phyloP scores from a whole-genome alignment of 345 rosid genomes.

The Carallia pectinifolia region DNA sequence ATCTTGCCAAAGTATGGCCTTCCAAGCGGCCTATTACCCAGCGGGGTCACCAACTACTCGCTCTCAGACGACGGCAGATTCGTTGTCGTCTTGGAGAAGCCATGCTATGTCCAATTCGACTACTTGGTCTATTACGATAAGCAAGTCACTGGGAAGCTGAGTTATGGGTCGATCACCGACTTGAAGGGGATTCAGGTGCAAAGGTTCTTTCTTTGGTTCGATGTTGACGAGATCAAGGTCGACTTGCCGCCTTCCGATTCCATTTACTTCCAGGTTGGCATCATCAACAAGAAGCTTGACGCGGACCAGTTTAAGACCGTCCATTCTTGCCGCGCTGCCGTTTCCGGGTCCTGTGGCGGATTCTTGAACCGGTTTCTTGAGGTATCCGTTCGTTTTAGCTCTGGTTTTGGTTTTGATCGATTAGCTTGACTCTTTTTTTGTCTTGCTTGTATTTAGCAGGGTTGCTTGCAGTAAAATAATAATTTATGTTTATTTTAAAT shows the following conservation, averaged over 20 bases:
- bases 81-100: conserved; percentile 44
- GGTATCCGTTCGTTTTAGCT: conserved; percentile 26
- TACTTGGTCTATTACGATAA: conserved; percentile 79
- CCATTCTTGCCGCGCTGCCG: conserved; percentile 62
- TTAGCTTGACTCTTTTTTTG: not conserved
- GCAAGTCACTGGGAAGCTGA: conserved; percentile 59
- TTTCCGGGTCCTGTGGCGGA: conserved; percentile 31
- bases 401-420: not conserved
- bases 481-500: too few relatives aligned
- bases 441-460: not conserved
- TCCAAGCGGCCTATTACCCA: conserved; percentile 77
- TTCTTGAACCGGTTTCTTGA: conserved; percentile 33
- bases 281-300: conserved; percentile 86
- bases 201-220: conserved; percentile 71
- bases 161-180: conserved; percentile 68
- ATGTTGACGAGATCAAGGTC: conserved; percentile 79
- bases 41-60: conserved; percentile 52
- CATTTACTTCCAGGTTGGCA: conserved; percentile 85
- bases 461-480: too few relatives aligned
- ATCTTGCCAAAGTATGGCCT: conserved; percentile 87
- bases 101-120: conserved; percentile 72
- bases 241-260: conserved; percentile 84
- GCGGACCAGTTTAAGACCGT: conserved; percentile 75
- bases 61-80: conserved; percentile 66
- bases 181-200: conserved; percentile 84